Evolutionary conservation across 768 basidiomycete genomes (phyloP).

Genomic region (Lactarius indigo): DNA sequence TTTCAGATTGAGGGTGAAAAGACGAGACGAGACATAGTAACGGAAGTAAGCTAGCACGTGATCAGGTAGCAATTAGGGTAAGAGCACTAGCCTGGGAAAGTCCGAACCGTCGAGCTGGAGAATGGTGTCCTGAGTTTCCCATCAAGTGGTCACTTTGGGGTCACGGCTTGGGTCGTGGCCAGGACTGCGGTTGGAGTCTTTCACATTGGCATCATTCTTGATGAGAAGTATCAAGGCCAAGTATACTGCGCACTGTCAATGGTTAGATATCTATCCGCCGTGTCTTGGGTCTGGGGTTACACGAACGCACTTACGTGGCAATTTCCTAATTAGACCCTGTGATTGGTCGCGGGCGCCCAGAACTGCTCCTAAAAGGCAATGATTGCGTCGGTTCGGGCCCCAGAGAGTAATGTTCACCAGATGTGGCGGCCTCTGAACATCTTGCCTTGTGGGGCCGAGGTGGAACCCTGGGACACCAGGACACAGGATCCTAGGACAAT

Average conservation of each 20-base stretch:
- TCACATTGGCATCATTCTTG: background rate
- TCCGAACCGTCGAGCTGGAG: background rate
- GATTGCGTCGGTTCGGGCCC: conserved; percentile 7
- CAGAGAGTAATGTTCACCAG: background rate
- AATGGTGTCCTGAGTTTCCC: conserved; percentile 6
- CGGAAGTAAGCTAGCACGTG: background rate
- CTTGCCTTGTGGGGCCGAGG: background rate
- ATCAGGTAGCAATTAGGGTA: background rate
- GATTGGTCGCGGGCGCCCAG: background rate
- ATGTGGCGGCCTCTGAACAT: background rate
- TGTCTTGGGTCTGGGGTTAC: background rate
- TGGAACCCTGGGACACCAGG: background rate
- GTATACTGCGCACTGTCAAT: background rate
- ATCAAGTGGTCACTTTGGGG: background rate
- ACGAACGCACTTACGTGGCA: conserved; percentile 5
- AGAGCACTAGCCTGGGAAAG: background rate
- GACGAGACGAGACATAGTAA: background rate
- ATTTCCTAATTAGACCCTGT: background rate
- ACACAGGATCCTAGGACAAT: conserved; percentile 10
- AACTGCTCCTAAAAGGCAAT: background rate
- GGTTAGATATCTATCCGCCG: background rate
- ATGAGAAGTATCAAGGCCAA: background rate
- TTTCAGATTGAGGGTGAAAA: conserved; percentile 12
- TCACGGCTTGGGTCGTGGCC: background rate
- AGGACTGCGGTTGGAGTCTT: background rate